Base-by-base conservation (phyloP, 352 stramenopile species). In the Phytophthora fragariaefolia region DNA sequence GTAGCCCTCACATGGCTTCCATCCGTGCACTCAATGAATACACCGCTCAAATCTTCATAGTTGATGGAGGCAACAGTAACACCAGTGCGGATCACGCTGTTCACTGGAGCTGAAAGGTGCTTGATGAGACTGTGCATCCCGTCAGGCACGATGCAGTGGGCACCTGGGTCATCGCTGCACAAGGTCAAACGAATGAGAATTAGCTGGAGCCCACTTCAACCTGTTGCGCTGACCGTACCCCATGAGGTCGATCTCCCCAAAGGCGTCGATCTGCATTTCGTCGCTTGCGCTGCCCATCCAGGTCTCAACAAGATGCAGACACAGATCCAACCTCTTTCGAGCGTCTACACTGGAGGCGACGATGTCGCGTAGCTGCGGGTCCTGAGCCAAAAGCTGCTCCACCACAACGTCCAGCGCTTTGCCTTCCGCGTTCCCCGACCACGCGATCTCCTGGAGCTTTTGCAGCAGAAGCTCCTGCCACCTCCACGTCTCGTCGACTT, bases 211-310 rank as follows among this genome's bases (percentile, higher is more conserved):
- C 4, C 13, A 43, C 15, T 43, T n/a, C n/a, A n/a, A n/a, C n/a
- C n/a, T n/a, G n/a, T n/a, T 43, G 22, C 20, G 12, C 28, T 46
- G 47, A 7, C 6, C 34, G 3, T 69, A 74, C 65, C 65, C 70
- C 26, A 89, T 82, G 27, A 87, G 56, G 30, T 87, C 77, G 30
- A 80, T 77, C 20, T 85, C 73, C 38, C 69, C 57, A 58, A 89
- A 87, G 18, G 79, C 80, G 34, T 85, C 77, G 17, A 83, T 63
- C 58, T 83, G 77, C 42, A 87, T 63, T 32, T 69, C 57, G 10
- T 81, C 63, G 0, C 73, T 77, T 18, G 66, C 60, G 4, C 68
- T 69, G 9, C 80, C 80, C 77, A 89, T 86, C 80, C 80, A 89
- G 9, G 73, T 73, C 58, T 89, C 77, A 26, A 85, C 66, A 34